These are phyloP conservation scores for Kwoniella europaea DNA, from an alignment of 768 basidiomycete genomes.

Conservation along the genomic window DNA sequence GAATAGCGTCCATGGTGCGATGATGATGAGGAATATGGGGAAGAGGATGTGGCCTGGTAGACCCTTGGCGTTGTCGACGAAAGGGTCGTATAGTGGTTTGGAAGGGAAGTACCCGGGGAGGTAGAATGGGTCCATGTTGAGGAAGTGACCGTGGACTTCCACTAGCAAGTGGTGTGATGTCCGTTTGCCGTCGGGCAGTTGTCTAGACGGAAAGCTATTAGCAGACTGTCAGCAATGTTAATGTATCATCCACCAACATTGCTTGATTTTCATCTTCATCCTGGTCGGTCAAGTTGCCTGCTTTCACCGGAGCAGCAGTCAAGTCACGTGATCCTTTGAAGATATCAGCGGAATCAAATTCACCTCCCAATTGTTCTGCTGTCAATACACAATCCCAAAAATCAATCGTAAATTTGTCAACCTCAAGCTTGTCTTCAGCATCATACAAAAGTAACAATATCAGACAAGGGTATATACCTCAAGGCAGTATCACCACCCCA, in stretches of 20 bases:
- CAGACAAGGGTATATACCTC: no score
- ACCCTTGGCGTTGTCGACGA: conserved; percentile 12
- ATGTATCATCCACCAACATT: no score
- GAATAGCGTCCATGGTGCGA: conserved; percentile 20
- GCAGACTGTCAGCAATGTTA: no score
- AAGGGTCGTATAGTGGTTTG: conserved; percentile 2
- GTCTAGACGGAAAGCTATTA: no score
- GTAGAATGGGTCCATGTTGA: not conserved
- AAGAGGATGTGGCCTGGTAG: conserved; percentile 14
- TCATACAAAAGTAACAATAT: not conserved
- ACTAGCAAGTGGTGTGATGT: no score
- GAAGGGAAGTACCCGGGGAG: conserved; percentile 16
- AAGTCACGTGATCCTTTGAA: not conserved
- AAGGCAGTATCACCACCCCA: not conserved
- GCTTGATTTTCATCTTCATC: no score
- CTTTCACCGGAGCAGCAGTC: not conserved
- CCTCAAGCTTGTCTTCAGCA: not conserved
- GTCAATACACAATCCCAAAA: not conserved
- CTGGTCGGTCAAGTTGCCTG: not conserved
- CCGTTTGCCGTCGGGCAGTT: no score
- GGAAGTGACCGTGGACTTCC: not conserved
- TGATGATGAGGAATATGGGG: conserved; percentile 17
- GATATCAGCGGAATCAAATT: conserved; percentile 13
- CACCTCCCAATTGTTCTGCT: not conserved
- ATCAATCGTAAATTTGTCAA: not conserved